Base-by-base conservation (phyloP, 192 early-diverging fungal species). In the Paraglomus brasilianum region DNA sequence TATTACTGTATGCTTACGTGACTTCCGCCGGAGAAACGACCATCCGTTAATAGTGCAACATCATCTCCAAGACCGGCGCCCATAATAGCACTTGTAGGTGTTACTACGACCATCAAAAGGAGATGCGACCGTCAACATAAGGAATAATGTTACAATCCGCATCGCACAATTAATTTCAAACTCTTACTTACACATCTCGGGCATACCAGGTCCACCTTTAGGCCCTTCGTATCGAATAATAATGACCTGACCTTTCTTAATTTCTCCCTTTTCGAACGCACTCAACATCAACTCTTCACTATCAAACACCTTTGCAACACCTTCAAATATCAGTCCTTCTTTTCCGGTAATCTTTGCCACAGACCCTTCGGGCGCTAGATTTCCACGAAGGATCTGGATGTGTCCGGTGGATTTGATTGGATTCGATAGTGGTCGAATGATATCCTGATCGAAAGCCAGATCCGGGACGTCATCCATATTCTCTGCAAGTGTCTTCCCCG, bases 301-400 rank as follows among this genome's bases (percentile, higher is more conserved):
- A 59, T 99, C 93, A 73, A 88, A 99, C 30, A 95, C 93, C 63
- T 88, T 88, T 53, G 97, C 97, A 7, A 85, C 83, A 19, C 97
- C 97, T 45, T 79, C 75, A 73, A 99, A 99, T 52, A 72, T 50
- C 10, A 98, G 83, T 19, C 97, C 97, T 84, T 99, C 95, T 81
- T 99, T 99, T 58, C 97, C 97, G 10, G 97, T 99, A 81, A 99
- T 99, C 84, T 99, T 99, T 57, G 97, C 97, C 44, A 99, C 97
- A 8, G 91, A 91, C 9, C 95, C 96, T 66, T 93, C 89, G 44
- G 97, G 96, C 39, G 97, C 95, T 17, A 99, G 84, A 74, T 94
- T 95, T 69, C 97, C 97, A 56, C 85, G 81, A 72, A 99, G 79
- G 57, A 95, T 97, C 79, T 95, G 94, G 74, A 99, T 85, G 74